Percentiles rank a stretch among this genome's conserved stretches.
Evolutionary conservation across 768 basidiomycete genomes (phyloP).

Genomic region (Xerocomus potaroensis): DNA sequence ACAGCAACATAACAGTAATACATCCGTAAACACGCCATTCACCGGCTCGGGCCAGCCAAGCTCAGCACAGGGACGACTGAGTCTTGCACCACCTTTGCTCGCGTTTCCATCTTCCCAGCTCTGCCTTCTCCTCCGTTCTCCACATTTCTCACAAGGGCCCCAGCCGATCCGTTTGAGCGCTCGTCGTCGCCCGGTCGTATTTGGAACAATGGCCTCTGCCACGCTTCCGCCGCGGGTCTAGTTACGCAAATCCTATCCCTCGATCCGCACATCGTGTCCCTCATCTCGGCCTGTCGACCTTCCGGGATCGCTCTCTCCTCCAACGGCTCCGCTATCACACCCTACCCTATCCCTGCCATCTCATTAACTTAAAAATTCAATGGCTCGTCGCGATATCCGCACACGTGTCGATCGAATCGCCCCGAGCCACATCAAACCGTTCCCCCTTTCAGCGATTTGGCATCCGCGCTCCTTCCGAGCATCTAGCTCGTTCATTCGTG

Average conservation of each 20-base stretch:
- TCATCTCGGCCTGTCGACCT: not conserved
- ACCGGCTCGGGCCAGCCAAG: no score
- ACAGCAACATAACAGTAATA: not conserved
- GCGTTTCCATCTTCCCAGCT: not conserved
- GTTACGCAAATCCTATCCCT: not conserved
- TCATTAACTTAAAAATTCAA: not conserved
- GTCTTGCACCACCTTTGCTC: no score
- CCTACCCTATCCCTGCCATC: not conserved
- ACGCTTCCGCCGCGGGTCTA: not conserved
- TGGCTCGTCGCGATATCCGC: not conserved
- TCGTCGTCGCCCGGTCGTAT: no score
- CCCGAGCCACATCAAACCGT: no score
- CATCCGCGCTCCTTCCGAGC: no score
- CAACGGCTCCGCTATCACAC: no score
- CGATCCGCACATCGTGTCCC: no score
- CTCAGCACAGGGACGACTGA: no score
- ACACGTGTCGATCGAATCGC: slow-evolving; percentile 4
- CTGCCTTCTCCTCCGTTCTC: not conserved
- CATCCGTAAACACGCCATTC: not conserved
- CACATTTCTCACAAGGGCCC: not conserved
- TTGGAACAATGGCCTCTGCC: not conserved
- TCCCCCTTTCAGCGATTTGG: no score
- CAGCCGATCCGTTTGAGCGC: not conserved
- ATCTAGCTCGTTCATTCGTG: no score
- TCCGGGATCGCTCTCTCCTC: not conserved